Percentiles rank a stretch among this genome's conserved stretches.
Conservation (phyloP, 1,284 basidiomycete genomes). For the Leccinum subrobustum region DNA sequence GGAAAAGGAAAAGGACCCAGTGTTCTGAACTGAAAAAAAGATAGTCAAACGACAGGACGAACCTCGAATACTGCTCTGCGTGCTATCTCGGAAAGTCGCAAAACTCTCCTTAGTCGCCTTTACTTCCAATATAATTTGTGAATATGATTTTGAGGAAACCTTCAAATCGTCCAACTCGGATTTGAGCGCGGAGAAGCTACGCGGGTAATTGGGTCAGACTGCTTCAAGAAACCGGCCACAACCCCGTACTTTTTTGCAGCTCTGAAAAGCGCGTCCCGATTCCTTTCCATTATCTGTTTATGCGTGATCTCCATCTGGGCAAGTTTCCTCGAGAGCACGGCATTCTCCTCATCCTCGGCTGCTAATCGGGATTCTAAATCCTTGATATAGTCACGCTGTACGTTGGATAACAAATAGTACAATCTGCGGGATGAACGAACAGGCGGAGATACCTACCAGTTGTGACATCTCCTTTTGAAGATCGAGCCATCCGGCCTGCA, state of each 20-base stretch:
- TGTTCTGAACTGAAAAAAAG: background rate
- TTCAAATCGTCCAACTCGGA: constrained; percentile 26
- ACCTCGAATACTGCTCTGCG: constrained; percentile 25
- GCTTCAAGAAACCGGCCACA: background rate
- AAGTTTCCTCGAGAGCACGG: constrained; percentile 14
- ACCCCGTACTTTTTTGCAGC: constrained; percentile 20
- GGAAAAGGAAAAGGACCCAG: background rate
- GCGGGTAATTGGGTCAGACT: background rate
- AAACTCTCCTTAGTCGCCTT: constrained; percentile 22
- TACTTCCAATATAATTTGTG: constrained; percentile 21
- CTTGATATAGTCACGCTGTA: constrained; percentile 19
- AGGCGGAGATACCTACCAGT: constrained; percentile 10
- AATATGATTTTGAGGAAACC: constrained; percentile 12
- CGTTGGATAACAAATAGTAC: background rate
- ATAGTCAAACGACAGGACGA: constrained; percentile 3
- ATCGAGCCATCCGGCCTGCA: background rate
- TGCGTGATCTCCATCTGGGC: constrained; percentile 17
- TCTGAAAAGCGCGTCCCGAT: constrained; percentile 21
- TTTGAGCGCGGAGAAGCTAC: constrained; percentile 27
- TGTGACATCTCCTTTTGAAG: constrained; percentile 9
- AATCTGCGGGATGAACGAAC: background rate
- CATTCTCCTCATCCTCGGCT: constrained; percentile 18
- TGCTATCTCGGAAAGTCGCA: constrained; percentile 19
- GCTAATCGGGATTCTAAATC: constrained; percentile 22
- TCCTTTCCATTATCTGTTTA: constrained; percentile 17